Evolutionary conservation across 345 rosid species (phyloP).

Genomic region (Trapa bicornis): DNA sequence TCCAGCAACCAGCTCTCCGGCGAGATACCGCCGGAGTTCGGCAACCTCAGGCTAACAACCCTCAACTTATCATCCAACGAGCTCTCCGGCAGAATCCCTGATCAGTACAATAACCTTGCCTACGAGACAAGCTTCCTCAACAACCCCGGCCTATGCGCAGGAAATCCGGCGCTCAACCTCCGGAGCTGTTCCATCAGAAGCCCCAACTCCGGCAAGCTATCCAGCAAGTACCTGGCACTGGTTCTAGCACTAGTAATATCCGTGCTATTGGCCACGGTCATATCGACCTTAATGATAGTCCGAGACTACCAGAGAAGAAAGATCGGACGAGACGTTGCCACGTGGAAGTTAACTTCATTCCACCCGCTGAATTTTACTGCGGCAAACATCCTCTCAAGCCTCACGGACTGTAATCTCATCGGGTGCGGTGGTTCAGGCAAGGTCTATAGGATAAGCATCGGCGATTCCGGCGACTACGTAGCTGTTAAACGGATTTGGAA

Average conservation of each 20-base stretch:
- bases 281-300: slow-evolving; percentile 26
- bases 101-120: slow-evolving; percentile 40
- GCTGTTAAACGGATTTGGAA: slow-evolving; percentile 88
- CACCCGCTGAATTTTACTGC: slow-evolving; percentile 55
- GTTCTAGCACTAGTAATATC: slow-evolving; percentile 26
- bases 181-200: slow-evolving; percentile 33
- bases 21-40: slow-evolving; percentile 45
- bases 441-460: slow-evolving; percentile 43
- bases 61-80: slow-evolving; percentile 61
- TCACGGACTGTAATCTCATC: slow-evolving; percentile 56
- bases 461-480: slow-evolving; percentile 30
- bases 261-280: slow-evolving; percentile 17
- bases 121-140: slow-evolving; percentile 59
- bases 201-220: slow-evolving; percentile 17
- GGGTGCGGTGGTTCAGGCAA: slow-evolving; percentile 94
- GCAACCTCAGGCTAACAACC: slow-evolving; percentile 26
- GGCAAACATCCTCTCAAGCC: slow-evolving; percentile 39
- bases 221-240: slow-evolving; percentile 36
- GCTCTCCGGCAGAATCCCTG: slow-evolving; percentile 54
- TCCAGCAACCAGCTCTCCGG: slow-evolving; percentile 65
- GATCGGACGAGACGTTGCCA: slow-evolving; percentile 18
- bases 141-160: slow-evolving; percentile 54
- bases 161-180: slow-evolving; percentile 31
- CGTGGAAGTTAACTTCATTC: slow-evolving; percentile 81
- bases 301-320: slow-evolving; percentile 37